These are phyloP conservation scores for Clarireedia hainanense DNA, from an alignment of 2,329 filamentous ascomycete genomes.

Conservation along the genomic window DNA sequence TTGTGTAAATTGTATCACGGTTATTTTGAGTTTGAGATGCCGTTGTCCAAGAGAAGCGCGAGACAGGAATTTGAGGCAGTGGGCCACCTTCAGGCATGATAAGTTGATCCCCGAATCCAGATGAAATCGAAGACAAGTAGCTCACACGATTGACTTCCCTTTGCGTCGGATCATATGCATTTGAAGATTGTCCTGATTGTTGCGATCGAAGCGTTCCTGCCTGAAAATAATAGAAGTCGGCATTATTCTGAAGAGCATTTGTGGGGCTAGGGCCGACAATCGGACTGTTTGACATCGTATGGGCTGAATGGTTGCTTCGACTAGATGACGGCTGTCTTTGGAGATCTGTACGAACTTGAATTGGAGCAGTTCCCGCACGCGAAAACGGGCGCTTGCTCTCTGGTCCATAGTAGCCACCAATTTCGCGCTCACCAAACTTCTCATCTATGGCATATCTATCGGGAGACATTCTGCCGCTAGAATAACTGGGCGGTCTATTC, in stretches of 20 bases:
- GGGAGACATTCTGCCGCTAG: background rate
- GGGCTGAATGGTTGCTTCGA: background rate
- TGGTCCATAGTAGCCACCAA: background rate
- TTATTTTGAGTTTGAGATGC: conserved; percentile 14
- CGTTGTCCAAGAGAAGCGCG: conserved; percentile 27
- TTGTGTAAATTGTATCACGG: conserved; percentile 28
- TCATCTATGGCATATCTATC: conserved; percentile 3
- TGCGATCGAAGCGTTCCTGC: conserved; percentile 1
- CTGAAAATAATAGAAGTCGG: conserved; percentile 5
- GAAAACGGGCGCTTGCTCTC: background rate
- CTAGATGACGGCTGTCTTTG: background rate
- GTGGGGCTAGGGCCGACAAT: conserved; percentile 1
- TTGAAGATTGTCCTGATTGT: conserved; percentile 14
- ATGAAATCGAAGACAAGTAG: conserved; percentile 53
- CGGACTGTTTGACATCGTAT: background rate
- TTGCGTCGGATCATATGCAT: conserved; percentile 19
- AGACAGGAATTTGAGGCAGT: conserved; percentile 8
- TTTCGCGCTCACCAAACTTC: conserved; percentile 1
- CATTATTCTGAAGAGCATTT: background rate
- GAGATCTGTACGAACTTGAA: conserved; percentile 2
- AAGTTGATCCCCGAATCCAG: conserved; percentile 55
- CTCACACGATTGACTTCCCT: conserved; percentile 23
- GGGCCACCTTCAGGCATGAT: conserved; percentile 33
- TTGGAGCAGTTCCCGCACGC: background rate
- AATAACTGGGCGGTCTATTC: conserved; percentile 8